These are phyloP conservation scores for Trichodelitschia bisporula DNA, from an alignment of 495 filamentous ascomycete species.

Conservation along the genomic window DNA sequence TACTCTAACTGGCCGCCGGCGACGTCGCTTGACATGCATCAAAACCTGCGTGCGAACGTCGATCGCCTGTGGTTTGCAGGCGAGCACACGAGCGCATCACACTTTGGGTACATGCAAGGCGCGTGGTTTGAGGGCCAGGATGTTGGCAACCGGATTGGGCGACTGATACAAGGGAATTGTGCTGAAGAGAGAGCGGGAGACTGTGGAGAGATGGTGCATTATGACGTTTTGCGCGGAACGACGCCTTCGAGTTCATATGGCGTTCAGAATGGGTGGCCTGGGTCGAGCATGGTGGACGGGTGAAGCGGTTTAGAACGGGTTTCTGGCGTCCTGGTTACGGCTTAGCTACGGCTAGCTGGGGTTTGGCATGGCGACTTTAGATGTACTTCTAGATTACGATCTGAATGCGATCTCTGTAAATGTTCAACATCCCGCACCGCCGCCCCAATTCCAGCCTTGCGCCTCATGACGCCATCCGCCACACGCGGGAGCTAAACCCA, in stretches of 20 bases:
- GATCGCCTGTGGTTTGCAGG: conserved; percentile 45
- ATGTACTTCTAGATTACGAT: too few species aligned
- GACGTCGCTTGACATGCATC: conserved; percentile 39
- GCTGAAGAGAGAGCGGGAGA: conserved; percentile 5
- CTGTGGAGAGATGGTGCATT: conserved; percentile 8
- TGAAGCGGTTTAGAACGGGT: too few species aligned
- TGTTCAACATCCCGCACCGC: too few species aligned
- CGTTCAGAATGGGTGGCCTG: conserved; percentile 9
- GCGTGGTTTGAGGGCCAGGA: conserved; percentile 36
- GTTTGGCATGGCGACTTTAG: too few species aligned
- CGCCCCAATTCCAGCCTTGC: too few species aligned
- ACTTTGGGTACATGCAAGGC: conserved; percentile 51
- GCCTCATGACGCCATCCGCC: too few species aligned
- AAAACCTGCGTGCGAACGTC: conserved; percentile 47
- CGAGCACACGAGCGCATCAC: conserved; percentile 42
- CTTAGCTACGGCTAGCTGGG: too few species aligned
- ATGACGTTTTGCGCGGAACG: conserved; percentile 11
- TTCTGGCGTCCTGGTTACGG: too few species aligned
- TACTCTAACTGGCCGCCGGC: conserved; percentile 55
- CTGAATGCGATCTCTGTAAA: too few species aligned
- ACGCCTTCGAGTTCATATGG: conserved; percentile 7
- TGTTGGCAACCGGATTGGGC: conserved; percentile 26
- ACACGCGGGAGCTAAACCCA: too few species aligned
- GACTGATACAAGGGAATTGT: conserved; percentile 12
- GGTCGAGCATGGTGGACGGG: conserved; percentile 10